A percentile compares a stretch with the other conserved stretches of the same genome.
phyloP scores from a whole-genome alignment of 257 asterid species.

The Lithospermum erythrorhizon region DNA sequence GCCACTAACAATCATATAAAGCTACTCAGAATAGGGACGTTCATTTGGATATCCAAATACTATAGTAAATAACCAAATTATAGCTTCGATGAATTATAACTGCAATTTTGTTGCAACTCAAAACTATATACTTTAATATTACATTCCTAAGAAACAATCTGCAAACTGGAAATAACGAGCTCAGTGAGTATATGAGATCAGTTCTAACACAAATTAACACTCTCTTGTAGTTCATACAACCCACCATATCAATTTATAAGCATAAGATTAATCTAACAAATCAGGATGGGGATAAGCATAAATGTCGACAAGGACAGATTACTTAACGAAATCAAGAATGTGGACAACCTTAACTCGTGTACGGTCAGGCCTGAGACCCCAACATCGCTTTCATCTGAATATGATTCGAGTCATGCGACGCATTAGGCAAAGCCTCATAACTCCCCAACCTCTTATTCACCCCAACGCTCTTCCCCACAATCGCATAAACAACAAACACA shows the following conservation, averaged over 20 bases:
- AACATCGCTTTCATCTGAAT: conserved; percentile 78
- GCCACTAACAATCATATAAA: too few relatives aligned
- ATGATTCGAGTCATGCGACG: conserved; percentile 47
- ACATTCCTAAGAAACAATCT: background rate
- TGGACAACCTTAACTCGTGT: background rate
- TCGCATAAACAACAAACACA: conserved; percentile 39
- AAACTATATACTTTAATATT: background rate
- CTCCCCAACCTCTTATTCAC: conserved; percentile 53
- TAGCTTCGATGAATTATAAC: background rate
- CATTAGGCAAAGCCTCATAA: conserved; percentile 61
- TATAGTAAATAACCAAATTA: too few relatives aligned
- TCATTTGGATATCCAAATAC: too few relatives aligned
- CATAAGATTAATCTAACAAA: too few relatives aligned
- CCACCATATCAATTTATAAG: background rate
- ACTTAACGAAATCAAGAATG: too few relatives aligned
- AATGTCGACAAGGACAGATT: too few relatives aligned
- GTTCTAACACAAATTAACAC: too few relatives aligned
- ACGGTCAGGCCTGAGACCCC: conserved; percentile 72
- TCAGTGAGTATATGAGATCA: too few relatives aligned
- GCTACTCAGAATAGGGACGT: too few relatives aligned
- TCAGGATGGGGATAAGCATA: too few relatives aligned
- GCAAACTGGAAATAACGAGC: background rate
- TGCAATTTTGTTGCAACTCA: background rate
- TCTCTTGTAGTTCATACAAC: conserved; percentile 1
- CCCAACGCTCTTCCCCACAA: conserved; percentile 47